phyloP scores from a whole-genome alignment of 306 rosid genomes.

The Fragaria ananassa region DNA sequence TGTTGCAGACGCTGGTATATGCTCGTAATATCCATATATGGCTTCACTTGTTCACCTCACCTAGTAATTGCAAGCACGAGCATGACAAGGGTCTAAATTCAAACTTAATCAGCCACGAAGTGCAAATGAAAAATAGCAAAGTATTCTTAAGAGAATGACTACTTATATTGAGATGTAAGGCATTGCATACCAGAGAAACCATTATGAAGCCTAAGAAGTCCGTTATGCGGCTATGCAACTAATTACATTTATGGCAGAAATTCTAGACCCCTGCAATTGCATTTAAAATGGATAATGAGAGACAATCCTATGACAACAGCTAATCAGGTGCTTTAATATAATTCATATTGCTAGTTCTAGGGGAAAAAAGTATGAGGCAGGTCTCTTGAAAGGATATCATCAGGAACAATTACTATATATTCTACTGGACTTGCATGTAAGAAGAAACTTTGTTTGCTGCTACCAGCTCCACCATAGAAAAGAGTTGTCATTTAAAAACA shows the following conservation, averaged over 20 bases:
- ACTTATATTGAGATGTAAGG: background rate
- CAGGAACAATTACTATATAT: background rate
- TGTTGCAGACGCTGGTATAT: constrained; percentile 60
- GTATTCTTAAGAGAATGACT: background rate
- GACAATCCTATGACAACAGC: background rate
- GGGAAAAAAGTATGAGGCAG: background rate
- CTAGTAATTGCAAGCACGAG: background rate
- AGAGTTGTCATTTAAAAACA: background rate
- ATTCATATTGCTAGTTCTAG: background rate
- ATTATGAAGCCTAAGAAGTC: background rate
- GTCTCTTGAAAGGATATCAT: background rate
- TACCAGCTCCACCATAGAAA: background rate
- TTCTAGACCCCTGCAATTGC: background rate
- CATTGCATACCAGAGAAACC: background rate
- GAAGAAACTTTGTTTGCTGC: background rate
- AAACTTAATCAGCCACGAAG: background rate
- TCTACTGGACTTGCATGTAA: background rate
- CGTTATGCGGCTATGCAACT: background rate
- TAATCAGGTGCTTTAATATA: background rate
- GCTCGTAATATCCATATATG: constrained; percentile 67
- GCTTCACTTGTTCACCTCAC: constrained; percentile 54
- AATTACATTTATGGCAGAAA: background rate
- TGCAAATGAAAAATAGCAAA: background rate
- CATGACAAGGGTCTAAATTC: background rate
- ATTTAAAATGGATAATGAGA: background rate